Base-by-base conservation (phyloP, 345 rosid species). In the Euclidium syriacum region DNA sequence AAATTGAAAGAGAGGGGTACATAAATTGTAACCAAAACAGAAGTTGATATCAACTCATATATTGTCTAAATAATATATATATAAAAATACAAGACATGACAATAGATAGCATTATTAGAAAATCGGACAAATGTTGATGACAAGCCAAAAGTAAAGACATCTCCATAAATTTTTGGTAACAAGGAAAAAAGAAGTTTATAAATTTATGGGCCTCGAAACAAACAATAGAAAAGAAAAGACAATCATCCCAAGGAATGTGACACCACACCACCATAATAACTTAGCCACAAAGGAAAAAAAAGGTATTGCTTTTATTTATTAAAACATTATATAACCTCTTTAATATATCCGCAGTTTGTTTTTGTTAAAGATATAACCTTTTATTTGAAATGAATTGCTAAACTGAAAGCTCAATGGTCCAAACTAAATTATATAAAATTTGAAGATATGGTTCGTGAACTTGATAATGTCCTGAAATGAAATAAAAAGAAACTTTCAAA, bases 271-370 rank as follows among this genome's bases (percentile, higher is more conserved):
- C 33, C 8, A 1, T 42, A 53, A 43, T 68, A 60, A 68, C 73
- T 68, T 68, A 68, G 55, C 48, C 55, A n/a, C 73, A 68, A 68
- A 68, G 73, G 73, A 60, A 68, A 50, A 9, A n/a, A 59, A 59
- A 42, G 47, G 17, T 20, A 40, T 30, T 68, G 52, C 52, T 41
- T 59, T 67, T 44, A 27, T 54, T 46, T 43, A 23, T 40, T 4
- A 0, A 5, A 18, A 29, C 25, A 35, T n/a, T n/a, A n/a, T n/a
- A n/a, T n/a, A n/a, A n/a, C n/a, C n/a, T n/a, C n/a, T n/a, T n/a
- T n/a, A n/a, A n/a, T n/a, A n/a, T n/a, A n/a, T n/a, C n/a, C n/a
- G n/a, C n/a, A n/a, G n/a, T n/a, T n/a, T n/a, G n/a, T n/a, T n/a
- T n/a, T n/a, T 24, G 57, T 17, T 35, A n/a, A 10, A n/a, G 51